These are phyloP conservation scores for Baeospora myosura DNA, from an alignment of 1,284 basidiomycete genomes.

Conservation along the genomic window DNA sequence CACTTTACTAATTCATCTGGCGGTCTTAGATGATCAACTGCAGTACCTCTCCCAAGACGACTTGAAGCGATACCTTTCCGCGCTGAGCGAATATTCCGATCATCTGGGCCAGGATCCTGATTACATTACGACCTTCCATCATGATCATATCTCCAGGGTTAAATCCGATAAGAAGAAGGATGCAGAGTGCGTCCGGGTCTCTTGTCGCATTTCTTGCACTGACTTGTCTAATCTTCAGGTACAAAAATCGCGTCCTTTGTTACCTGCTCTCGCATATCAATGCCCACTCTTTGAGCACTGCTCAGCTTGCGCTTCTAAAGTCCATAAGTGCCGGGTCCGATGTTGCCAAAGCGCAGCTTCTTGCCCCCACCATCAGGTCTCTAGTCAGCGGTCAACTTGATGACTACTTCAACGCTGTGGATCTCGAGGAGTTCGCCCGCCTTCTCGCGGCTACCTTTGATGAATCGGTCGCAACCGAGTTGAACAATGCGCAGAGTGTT, in stretches of 20 bases:
- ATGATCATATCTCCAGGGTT: slow-evolving; percentile 41
- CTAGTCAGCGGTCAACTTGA: slow-evolving; percentile 26
- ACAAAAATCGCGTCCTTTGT: slow-evolving; percentile 71
- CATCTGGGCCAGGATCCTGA: slow-evolving; percentile 66
- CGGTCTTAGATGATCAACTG: slow-evolving; percentile 42
- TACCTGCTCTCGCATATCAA: slow-evolving; percentile 80
- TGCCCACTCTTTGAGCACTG: slow-evolving; percentile 44
- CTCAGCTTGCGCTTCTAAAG: slow-evolving; percentile 53
- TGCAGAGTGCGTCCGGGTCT: slow-evolving; percentile 38
- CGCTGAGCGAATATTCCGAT: slow-evolving; percentile 45
- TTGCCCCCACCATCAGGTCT: slow-evolving; percentile 54
- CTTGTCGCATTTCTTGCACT: slow-evolving; percentile 21
- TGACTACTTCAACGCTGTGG: slow-evolving; percentile 14
- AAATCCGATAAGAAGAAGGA: slow-evolving; percentile 59
- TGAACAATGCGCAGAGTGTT: slow-evolving; percentile 5
- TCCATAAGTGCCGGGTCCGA: slow-evolving; percentile 58
- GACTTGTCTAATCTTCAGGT: slow-evolving; percentile 32
- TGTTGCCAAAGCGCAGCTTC: slow-evolving; percentile 53
- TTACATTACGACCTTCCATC: slow-evolving; percentile 62
- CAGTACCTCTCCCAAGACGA: slow-evolving; percentile 79
- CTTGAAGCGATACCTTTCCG: slow-evolving; percentile 58
- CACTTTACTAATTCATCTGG: slow-evolving; percentile 20
- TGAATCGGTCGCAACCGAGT: slow-evolving; percentile 15
- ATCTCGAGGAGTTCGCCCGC: slow-evolving; percentile 35
- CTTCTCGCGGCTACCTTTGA: slow-evolving; percentile 56